Evolutionary conservation across 78 protist genomes (phyloP), one percentile per base, ranked within the genome.

Genomic region (Dictyostelium firmibasis): DNA sequence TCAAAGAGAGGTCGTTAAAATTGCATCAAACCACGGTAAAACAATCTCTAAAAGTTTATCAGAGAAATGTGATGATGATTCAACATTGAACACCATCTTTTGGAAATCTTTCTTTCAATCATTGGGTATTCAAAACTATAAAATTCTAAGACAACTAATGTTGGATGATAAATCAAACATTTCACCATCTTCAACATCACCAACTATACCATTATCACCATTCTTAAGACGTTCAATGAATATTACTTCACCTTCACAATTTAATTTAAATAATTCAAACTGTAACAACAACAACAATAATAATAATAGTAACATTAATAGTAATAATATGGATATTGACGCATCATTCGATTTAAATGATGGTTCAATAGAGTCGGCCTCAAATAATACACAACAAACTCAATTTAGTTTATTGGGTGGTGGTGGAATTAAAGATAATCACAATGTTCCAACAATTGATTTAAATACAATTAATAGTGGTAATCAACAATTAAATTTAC

Each of bases 121-220:
- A 5, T 8, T 88, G 4, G 50, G 75, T 29, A 50, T 70, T 7
- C 11, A 33, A 18, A 88, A 88, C 53, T 88, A 88, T 35, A 41
- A 50, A 14, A 50, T 57, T 11, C 82, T 88, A 7, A 88, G 82
- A 27, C 85, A 88, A 27, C 7, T 82, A 3, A 43, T 88, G 47
- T n/a, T 79, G 1, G 81, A 79, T 38, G 93, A 88, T 18, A 76
- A 27, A 18, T 29, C 81, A 77, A 36, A 27, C 2, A 14, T 57
- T 20, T 64, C 79, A 2, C 85, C 86, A 18, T 35, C 92, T 2
- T 88, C 93, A n/a, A 41, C 50, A 0, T 81, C 93, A 5, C 93
- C 93, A 64, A 43, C 41, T 2, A 78, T 88, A 18, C 93, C 93
- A 23, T 69, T 88, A 35, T 88, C 93, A 31, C 93, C 93, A 25